These are phyloP conservation scores for Calonectria fujianensis DNA, from an alignment of 2,329 filamentous ascomycete genomes.

Conservation along the genomic window DNA sequence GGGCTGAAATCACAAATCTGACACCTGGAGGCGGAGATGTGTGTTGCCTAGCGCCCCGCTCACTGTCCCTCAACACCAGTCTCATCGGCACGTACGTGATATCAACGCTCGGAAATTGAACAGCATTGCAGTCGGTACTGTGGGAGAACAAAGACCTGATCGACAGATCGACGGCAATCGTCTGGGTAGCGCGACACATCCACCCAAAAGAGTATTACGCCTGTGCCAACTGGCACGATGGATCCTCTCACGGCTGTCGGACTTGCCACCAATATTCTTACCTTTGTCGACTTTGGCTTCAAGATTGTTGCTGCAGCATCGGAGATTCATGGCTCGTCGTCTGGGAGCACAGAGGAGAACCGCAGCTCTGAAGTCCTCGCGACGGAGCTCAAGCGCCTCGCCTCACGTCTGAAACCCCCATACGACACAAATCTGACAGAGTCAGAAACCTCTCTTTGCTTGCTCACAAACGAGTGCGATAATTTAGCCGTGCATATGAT, in stretches of 20 bases:
- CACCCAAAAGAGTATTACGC: not conserved
- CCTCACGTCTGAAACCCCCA: not conserved
- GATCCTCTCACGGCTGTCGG: conserved; percentile 2
- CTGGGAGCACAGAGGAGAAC: conserved; percentile 3
- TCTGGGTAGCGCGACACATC: not conserved
- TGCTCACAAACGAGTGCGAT: not conserved
- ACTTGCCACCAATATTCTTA: not conserved
- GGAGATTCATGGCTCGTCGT: not conserved
- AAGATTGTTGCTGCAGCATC: not conserved
- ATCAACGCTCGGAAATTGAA: not conserved
- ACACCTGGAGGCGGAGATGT: not conserved
- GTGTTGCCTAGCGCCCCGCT: not conserved
- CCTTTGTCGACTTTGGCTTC: conserved; percentile 14
- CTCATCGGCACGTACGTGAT: not conserved
- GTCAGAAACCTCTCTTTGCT: not conserved
- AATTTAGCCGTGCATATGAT: not conserved
- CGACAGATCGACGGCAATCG: too few relatives aligned
- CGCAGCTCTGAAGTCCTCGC: not conserved
- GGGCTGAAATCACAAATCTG: not conserved
- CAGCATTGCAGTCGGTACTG: too few relatives aligned
- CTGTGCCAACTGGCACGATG: not conserved
- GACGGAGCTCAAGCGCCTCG: not conserved
- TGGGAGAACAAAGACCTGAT: too few relatives aligned
- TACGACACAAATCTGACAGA: not conserved
- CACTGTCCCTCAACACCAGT: too few relatives aligned